Base-by-base conservation (phyloP, 257 asterid genomes). In the Marsdenia floribunda region DNA sequence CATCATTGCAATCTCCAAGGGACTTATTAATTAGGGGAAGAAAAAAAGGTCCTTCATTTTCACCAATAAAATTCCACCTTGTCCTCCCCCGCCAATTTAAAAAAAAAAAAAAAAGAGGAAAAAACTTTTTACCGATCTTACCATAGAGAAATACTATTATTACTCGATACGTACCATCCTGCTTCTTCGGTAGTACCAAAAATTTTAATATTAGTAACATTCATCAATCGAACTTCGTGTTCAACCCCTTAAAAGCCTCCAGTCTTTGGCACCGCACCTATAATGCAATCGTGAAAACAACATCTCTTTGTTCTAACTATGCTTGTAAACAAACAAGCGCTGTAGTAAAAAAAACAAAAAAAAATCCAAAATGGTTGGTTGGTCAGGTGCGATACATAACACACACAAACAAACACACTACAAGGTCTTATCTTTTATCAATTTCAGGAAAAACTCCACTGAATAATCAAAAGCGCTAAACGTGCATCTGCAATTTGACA, bases 171-270 rank as follows among this genome's bases (percentile, higher is more conserved):
- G 33, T 29, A 29, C 33, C 33, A 42, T 44, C 42, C 49, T 44
- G 49, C 10, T 44, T 44, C 12, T 6, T 44, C 12, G 49, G 49
- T 44, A 44, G 9, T 44, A 7, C 8, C 8, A 44, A 7, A 8
- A 44, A 6, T 7, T 0, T 44, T 44, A 44, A 42, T 42, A 7
- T 42, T 42, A 42, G 47, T 42, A 42, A 2, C 18, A 53, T 55
- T 55, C 22, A 71, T 13, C 49, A 38, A 8, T 19, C 6, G 38
- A 54, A 37, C 6, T 54, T 71, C 53, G 75, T 54, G 75, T 71
- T 71, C 75, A 71, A 71, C 18, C 22, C 67, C 61, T 24, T 21
- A 44, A 71, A 54, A 4, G 37, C 52, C 12, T 71, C 65, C 35
- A 1, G 16, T 33, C 46, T 52, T 33, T 52, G 61, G 29, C 46